Conservation (phyloP, 2,329 filamentous ascomycete species). For the Mollisiaceae sp. region DNA sequence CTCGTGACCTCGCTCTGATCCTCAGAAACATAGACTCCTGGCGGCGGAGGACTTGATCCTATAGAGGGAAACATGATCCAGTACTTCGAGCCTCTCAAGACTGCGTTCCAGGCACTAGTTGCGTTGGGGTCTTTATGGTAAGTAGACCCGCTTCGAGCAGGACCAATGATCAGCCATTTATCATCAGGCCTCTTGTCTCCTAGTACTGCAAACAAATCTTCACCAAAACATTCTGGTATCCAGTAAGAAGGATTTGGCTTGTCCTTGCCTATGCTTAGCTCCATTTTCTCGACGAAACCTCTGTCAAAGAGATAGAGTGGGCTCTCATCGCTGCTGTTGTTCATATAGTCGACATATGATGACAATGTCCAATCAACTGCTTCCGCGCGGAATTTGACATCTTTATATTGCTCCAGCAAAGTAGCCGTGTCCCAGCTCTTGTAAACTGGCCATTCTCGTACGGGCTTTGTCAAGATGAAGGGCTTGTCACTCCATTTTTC, state of each 20-base stretch:
- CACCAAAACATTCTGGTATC: slow-evolving; percentile 82
- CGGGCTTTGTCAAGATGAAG: slow-evolving; percentile 84
- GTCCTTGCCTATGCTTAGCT: slow-evolving; percentile 62
- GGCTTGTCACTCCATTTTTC: slow-evolving; percentile 77
- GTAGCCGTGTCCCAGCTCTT: slow-evolving; percentile 73
- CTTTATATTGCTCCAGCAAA: slow-evolving; percentile 67
- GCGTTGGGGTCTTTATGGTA: slow-evolving; percentile 86
- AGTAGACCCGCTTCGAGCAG: slow-evolving; percentile 84
- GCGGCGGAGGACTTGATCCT: slow-evolving; percentile 59
- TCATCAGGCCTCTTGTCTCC: slow-evolving; percentile 81
- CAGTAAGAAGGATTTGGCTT: slow-evolving; percentile 64
- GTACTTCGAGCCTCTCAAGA: slow-evolving; percentile 88
- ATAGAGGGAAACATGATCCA: slow-evolving; percentile 95
- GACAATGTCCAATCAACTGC: slow-evolving; percentile 88
- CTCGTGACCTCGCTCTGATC: slow-evolving; percentile 94
- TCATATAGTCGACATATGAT: slow-evolving; percentile 85
- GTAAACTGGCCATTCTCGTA: slow-evolving; percentile 81
- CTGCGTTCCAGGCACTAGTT: slow-evolving; percentile 90
- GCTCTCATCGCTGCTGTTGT: slow-evolving; percentile 79
- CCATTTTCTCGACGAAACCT: slow-evolving; percentile 86
- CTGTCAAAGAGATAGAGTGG: slow-evolving; percentile 93
- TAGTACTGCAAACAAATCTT: slow-evolving; percentile 83
- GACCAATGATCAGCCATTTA: slow-evolving; percentile 91
- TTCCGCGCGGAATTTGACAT: slow-evolving; percentile 82
- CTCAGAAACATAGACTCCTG: slow-evolving; percentile 86